A percentile compares a stretch with the other conserved stretches of the same genome.
These are phyloP conservation scores for Huiozyma sinensis DNA, from an alignment of 805 yeast genomes.

Conservation along the genomic window DNA sequence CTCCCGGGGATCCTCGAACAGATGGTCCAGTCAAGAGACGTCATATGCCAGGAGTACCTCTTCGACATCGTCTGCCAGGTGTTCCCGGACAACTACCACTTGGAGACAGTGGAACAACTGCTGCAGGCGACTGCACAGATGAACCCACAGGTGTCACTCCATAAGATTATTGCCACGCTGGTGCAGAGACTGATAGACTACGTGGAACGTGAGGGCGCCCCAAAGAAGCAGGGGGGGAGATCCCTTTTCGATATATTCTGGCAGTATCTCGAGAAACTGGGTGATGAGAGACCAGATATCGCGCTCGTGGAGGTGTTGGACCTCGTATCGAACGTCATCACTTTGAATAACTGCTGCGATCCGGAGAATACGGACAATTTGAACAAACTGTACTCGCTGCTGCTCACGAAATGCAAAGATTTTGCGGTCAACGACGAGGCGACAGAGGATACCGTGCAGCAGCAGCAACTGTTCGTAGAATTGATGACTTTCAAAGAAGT, in stretches of 20 bases:
- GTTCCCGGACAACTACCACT: conserved; percentile 87
- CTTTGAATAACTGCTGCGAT: conserved; percentile 55
- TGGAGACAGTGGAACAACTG: conserved; percentile 57
- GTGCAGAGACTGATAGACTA: conserved; percentile 47
- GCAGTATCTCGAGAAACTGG: conserved; percentile 47
- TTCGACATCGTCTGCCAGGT: conserved; percentile 88
- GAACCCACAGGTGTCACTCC: conserved; percentile 59
- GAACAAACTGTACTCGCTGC: conserved; percentile 49
- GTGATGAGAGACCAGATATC: conserved; percentile 51
- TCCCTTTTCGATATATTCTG: conserved; percentile 53
- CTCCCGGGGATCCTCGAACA: conserved; percentile 81
- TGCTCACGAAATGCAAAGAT: conserved; percentile 33
- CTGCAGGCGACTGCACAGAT: conserved; percentile 56
- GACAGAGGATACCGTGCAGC: conserved; percentile 5
- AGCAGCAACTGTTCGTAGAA: conserved; percentile 12
- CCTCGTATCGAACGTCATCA: conserved; percentile 54
- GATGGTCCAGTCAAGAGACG: conserved; percentile 83
- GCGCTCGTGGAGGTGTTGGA: conserved; percentile 54
- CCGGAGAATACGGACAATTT: conserved; percentile 51
- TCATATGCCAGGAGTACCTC: conserved; percentile 83
- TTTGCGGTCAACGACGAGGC: conserved; percentile 12
- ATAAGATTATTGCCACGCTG: conserved; percentile 56
- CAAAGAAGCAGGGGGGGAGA: conserved; percentile 10
- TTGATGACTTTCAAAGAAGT: conserved; percentile 11
- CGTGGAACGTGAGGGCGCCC: conserved; percentile 3